These are phyloP conservation scores for Penstemon barbatus DNA, from an alignment of 257 asterid genomes.

Conservation along the genomic window DNA sequence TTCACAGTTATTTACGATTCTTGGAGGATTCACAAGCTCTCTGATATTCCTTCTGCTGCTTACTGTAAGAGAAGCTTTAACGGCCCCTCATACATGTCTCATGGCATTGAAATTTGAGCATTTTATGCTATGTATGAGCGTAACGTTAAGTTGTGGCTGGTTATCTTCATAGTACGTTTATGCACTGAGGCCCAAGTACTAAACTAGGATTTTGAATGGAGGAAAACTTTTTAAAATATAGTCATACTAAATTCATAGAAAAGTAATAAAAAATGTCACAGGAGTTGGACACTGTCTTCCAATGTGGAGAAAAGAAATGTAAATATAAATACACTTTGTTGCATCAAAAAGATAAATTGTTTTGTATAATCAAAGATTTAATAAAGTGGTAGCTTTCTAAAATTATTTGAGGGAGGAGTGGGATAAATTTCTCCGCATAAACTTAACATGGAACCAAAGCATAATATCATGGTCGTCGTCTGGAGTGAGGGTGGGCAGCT, in stretches of 20 bases:
- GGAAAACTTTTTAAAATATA: background rate
- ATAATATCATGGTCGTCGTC: too few species aligned
- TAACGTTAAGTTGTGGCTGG: background rate
- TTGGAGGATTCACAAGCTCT: constrained; percentile 92
- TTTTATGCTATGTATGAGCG: constrained; percentile 9
- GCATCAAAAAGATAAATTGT: too few species aligned
- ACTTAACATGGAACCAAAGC: too few species aligned
- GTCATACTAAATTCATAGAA: background rate
- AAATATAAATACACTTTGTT: too few species aligned
- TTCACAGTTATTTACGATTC: constrained; percentile 84
- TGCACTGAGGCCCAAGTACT: too few species aligned
- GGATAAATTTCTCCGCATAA: too few species aligned
- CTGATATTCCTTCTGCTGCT: constrained; percentile 67
- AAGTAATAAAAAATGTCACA: background rate
- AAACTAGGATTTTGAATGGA: background rate
- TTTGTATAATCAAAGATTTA: too few species aligned
- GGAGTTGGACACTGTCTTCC: too few species aligned
- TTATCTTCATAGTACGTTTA: background rate
- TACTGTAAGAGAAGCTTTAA: constrained; percentile 51
- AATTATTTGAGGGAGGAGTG: too few species aligned
- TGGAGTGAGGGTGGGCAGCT: too few species aligned
- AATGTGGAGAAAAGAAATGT: too few species aligned
- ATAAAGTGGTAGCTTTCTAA: too few species aligned
- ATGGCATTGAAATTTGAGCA: constrained; percentile 1
- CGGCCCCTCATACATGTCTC: background rate